A percentile compares a stretch with the other conserved stretches of the same genome.
phyloP scores from a whole-genome alignment of 805 yeast species.

The Hanseniaspora vineae region DNA sequence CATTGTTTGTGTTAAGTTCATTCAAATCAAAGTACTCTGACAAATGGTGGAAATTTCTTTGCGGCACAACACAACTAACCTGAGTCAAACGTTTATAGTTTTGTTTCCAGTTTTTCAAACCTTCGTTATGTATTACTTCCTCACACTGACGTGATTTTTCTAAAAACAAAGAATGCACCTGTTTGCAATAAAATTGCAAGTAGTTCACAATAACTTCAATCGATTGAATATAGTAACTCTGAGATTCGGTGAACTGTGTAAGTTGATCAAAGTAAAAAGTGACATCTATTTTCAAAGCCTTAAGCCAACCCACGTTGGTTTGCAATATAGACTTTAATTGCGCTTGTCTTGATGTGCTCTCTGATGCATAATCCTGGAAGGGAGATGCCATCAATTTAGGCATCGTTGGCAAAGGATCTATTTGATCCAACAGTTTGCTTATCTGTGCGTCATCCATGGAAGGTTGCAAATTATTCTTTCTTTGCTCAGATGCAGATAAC shows the following conservation, averaged over 20 bases:
- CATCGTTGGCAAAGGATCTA: slow-evolving; percentile 1
- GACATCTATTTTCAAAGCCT: slow-evolving; percentile 32
- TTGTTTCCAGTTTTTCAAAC: background rate
- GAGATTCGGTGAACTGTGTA: background rate
- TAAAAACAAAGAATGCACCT: background rate
- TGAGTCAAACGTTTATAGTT: background rate
- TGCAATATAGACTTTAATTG: slow-evolving; percentile 16
- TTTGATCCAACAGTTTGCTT: background rate
- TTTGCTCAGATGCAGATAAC: too few species aligned
- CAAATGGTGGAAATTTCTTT: background rate
- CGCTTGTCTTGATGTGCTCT: slow-evolving; percentile 8
- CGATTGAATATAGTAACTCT: background rate
- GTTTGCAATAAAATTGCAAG: background rate
- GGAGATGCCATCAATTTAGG: slow-evolving; percentile 29
- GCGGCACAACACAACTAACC: background rate
- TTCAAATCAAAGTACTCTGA: background rate
- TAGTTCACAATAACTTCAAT: background rate
- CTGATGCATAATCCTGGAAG: slow-evolving; percentile 17
- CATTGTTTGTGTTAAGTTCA: background rate
- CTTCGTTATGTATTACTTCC: too few species aligned
- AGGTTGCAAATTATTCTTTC: too few species aligned
- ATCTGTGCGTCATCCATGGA: background rate
- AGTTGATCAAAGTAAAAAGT: slow-evolving; percentile 21
- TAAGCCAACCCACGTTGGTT: slow-evolving; percentile 39
- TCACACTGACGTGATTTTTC: background rate